These are phyloP conservation scores for Dichomitus squalens DNA, from an alignment of 1,284 basidiomycete species.

Conservation along the genomic window DNA sequence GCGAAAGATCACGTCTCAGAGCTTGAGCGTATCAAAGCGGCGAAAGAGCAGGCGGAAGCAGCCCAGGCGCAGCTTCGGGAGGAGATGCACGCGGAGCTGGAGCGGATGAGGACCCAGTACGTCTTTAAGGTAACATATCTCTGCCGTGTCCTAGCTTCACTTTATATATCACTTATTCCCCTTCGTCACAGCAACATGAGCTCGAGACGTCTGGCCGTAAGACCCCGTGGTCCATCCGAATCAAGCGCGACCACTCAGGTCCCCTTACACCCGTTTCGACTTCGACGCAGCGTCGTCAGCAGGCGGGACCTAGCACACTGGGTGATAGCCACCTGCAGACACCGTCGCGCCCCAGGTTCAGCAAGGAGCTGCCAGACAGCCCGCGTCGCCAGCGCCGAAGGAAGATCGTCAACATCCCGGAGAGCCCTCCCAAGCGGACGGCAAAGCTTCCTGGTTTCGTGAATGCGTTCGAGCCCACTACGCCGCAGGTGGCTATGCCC, in stretches of 20 bases:
- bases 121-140: slow-evolving; percentile 59
- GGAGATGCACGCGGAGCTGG: slow-evolving; percentile 66
- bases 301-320: slow-evolving; percentile 32
- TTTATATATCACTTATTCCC: slow-evolving; percentile 10
- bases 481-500: slow-evolving; percentile 11
- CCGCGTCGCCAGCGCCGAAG: slow-evolving; percentile 11
- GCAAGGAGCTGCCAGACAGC: slow-evolving; percentile 25
- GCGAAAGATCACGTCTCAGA: slow-evolving; percentile 61
- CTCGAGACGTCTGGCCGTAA: slow-evolving; percentile 60
- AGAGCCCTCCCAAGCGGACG: slow-evolving; percentile 14
- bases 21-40: slow-evolving; percentile 54
- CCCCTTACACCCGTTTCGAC: slow-evolving; percentile 42
- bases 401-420: slow-evolving; percentile 17
- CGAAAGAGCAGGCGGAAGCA: slow-evolving; percentile 61
- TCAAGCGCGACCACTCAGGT: slow-evolving; percentile 37
- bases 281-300: slow-evolving; percentile 42
- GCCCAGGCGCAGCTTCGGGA: slow-evolving; percentile 56
- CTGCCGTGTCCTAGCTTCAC: background rate
- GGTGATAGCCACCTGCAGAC: slow-evolving; percentile 38
- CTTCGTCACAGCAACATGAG: slow-evolving; percentile 66
- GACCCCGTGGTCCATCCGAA: slow-evolving; percentile 43
- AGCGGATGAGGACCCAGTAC: slow-evolving; percentile 68
- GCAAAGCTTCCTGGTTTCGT: slow-evolving; percentile 35
- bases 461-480: slow-evolving; percentile 35
- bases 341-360: slow-evolving; percentile 40